These are phyloP conservation scores for Solanum piurae DNA, from an alignment of 257 asterid species.

Conservation along the genomic window DNA sequence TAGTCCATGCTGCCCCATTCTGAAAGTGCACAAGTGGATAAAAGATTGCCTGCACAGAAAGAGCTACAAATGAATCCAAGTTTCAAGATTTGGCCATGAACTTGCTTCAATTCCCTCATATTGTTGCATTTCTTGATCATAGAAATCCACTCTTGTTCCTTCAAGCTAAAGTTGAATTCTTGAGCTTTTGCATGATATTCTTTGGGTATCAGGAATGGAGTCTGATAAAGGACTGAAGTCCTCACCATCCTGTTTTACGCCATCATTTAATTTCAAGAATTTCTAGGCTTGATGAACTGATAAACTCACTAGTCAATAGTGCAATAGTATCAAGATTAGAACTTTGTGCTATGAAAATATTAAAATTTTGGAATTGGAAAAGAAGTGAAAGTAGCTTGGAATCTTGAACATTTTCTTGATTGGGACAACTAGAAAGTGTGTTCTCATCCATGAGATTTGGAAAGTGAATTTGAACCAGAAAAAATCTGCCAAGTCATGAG, in stretches of 20 bases:
- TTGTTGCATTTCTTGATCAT: slow-evolving; percentile 43
- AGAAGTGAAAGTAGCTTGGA: background rate
- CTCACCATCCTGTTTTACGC: slow-evolving; percentile 40
- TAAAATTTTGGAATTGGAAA: background rate
- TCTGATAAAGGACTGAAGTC: slow-evolving; percentile 49
- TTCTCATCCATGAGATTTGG: slow-evolving; percentile 39
- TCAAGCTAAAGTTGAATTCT: slow-evolving; percentile 26
- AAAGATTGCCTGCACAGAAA: slow-evolving; percentile 55
- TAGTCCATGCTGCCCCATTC: slow-evolving; percentile 88
- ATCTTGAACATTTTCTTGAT: background rate
- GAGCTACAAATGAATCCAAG: slow-evolving; percentile 53
- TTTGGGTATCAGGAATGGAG: slow-evolving; percentile 22
- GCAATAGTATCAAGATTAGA: background rate
- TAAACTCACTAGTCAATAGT: background rate
- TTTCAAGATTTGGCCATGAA: slow-evolving; percentile 54
- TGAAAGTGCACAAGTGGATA: slow-evolving; percentile 64
- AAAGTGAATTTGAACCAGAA: slow-evolving; percentile 32
- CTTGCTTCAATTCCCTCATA: slow-evolving; percentile 49
- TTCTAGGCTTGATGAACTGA: background rate
- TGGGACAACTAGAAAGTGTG: background rate
- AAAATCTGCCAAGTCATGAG: slow-evolving; percentile 23
- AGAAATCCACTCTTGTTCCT: slow-evolving; percentile 57
- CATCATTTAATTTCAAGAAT: slow-evolving; percentile 7
- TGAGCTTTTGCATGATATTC: slow-evolving; percentile 18
- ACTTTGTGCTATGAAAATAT: background rate